phyloP scores from a whole-genome alignment of 257 asterid genomes.

The Vinca minor region DNA sequence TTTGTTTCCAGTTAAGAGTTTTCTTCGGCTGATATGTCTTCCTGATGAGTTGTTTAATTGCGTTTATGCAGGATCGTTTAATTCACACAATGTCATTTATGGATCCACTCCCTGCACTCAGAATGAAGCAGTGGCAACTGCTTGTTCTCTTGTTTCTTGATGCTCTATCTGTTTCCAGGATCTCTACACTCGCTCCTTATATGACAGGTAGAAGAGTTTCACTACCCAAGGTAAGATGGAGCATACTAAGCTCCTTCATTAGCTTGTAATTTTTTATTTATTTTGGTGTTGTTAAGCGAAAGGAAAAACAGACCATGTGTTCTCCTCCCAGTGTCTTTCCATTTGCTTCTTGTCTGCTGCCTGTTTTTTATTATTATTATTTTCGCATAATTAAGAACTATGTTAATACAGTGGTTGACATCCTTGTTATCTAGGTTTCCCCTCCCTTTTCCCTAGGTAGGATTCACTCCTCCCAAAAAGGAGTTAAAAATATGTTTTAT shows the following conservation, averaged over 20 bases:
- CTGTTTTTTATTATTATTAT: no score
- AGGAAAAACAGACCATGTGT: neutral
- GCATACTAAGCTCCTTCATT: conserved; percentile 10
- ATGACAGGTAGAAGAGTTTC: conserved; percentile 47
- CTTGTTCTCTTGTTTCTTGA: conserved; percentile 65
- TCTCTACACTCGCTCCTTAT: conserved; percentile 51
- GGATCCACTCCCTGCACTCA: conserved; percentile 76
- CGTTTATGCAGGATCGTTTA: conserved; percentile 50
- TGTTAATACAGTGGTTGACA: neutral
- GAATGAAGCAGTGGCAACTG: conserved; percentile 84
- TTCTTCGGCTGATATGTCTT: neutral
- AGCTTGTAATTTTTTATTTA: neutral
- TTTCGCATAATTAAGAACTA: neutral
- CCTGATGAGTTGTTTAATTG: neutral
- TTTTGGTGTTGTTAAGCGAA: neutral
- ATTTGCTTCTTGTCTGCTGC: neutral
- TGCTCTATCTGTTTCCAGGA: conserved; percentile 75
- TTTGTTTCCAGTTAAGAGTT: neutral
- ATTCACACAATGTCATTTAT: conserved; percentile 74
- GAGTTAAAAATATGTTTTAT: neutral
- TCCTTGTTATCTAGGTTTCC: neutral
- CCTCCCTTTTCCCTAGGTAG: no score
- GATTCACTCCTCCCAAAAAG: no score
- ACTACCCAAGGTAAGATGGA: conserved; percentile 62
- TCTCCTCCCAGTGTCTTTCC: neutral